phyloP scores from a whole-genome alignment of 2,329 filamentous ascomycete genomes.

The Nectriaceae sp. region DNA sequence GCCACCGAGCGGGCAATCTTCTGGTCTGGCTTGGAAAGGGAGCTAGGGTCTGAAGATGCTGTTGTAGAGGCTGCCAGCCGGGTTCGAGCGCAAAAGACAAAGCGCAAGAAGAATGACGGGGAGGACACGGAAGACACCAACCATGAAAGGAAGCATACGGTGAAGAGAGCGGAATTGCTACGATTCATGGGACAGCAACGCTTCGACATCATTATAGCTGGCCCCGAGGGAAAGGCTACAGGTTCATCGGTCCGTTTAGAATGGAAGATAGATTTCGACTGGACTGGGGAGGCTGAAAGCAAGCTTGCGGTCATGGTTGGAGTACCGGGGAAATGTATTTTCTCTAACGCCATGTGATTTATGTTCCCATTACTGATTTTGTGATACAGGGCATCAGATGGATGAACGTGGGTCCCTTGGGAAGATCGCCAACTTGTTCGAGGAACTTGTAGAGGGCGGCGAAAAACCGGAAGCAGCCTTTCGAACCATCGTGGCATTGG shows the following conservation, averaged over 20 bases:
- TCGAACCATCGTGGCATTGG: constrained; percentile 59
- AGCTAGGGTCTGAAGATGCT: constrained; percentile 42
- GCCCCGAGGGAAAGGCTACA: constrained; percentile 25
- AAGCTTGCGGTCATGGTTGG: constrained; percentile 55
- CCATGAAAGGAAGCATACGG: constrained; percentile 2
- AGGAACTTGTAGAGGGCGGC: constrained; percentile 55
- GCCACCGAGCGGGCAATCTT: constrained; percentile 62
- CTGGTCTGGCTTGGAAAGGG: constrained; percentile 57
- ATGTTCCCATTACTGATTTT: constrained; percentile 14
- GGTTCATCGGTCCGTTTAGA: constrained; percentile 52
- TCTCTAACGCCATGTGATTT: not conserved
- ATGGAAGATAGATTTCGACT: constrained; percentile 70
- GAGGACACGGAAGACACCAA: constrained; percentile 23
- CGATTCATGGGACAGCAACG: constrained; percentile 55
- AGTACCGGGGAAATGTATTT: constrained; percentile 66
- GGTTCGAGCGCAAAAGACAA: constrained; percentile 26
- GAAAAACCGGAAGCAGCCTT: constrained; percentile 59
- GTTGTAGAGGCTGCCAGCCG: constrained; percentile 22
- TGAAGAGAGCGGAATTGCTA: constrained; percentile 46
- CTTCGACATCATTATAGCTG: constrained; percentile 46
- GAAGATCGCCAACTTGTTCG: constrained; percentile 62
- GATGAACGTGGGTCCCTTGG: constrained; percentile 59
- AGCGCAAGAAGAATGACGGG: constrained; percentile 22
- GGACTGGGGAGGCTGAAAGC: constrained; percentile 71
- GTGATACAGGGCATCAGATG: constrained; percentile 56